Evolutionary conservation across 257 asterid genomes (phyloP).

Genomic region (Voacanga thouarsii): DNA sequence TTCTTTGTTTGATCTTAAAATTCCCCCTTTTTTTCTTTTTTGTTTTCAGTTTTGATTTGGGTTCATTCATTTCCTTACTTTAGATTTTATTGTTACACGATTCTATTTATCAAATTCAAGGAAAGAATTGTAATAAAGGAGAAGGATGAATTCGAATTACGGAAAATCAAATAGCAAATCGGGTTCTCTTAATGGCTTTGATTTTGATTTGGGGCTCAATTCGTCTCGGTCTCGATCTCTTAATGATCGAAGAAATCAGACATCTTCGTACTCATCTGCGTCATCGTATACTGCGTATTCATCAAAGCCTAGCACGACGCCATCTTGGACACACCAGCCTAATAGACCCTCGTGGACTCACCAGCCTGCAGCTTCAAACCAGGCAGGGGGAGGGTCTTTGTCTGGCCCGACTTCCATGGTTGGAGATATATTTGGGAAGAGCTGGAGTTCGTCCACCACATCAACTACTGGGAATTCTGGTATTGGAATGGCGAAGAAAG

Average conservation of each 20-base stretch:
- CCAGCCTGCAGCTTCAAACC: constrained; percentile 55
- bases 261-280: constrained; percentile 36
- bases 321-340: constrained; percentile 52
- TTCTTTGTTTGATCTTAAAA: constrained; percentile 9
- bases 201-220: constrained; percentile 79
- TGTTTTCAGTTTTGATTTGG: background rate
- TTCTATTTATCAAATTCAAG: background rate
- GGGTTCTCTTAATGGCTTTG: constrained; percentile 56
- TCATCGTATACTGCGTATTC: constrained; percentile 29
- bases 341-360: constrained; percentile 73
- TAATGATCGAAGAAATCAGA: constrained; percentile 56
- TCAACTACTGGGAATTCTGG: constrained; percentile 26
- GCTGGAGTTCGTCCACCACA: constrained; percentile 65
- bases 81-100: background rate
- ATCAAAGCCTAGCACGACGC: constrained; percentile 45
- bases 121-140: constrained; percentile 10
- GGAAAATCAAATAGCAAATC: constrained; percentile 64
- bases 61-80: background rate
- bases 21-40: background rate
- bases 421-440: constrained; percentile 89
- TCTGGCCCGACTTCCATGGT: constrained; percentile 79
- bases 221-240: constrained; percentile 57
- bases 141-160: constrained; percentile 64
- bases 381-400: constrained; percentile 41
- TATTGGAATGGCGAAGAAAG: constrained; percentile 64